phyloP scores from a whole-genome alignment of 1,284 basidiomycete genomes.

The Psilocybe mexicana region DNA sequence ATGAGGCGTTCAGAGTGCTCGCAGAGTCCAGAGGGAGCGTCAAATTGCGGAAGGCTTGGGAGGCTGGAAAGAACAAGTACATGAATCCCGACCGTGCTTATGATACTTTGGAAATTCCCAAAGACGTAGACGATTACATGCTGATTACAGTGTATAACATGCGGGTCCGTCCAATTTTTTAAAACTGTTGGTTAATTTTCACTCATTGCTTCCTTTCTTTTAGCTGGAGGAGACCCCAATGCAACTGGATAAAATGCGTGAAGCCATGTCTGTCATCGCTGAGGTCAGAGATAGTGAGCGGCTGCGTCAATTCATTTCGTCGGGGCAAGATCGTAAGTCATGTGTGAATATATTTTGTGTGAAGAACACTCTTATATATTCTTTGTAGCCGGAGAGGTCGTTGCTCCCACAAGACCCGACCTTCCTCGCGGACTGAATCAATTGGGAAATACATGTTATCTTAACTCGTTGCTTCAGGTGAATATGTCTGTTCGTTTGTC shows the following conservation, averaged over 20 bases:
- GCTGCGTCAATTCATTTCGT: conserved; percentile 63
- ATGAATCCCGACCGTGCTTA: conserved; percentile 79
- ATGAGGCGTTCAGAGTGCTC: conserved; percentile 65
- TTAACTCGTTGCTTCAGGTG: conserved; percentile 85
- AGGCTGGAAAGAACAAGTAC: conserved; percentile 51
- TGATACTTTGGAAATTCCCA: conserved; percentile 67
- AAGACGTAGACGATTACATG: conserved; percentile 74
- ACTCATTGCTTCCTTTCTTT: neutral
- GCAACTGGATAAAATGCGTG: conserved; percentile 63
- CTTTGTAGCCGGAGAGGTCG: conserved; percentile 60
- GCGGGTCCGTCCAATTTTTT: conserved; percentile 51
- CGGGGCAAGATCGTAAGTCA: conserved; percentile 71
- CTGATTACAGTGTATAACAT: conserved; percentile 73
- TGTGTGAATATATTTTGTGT: conserved; percentile 4
- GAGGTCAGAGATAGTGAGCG: conserved; percentile 75
- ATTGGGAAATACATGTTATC: conserved; percentile 91
- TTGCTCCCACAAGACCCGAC: conserved; percentile 53
- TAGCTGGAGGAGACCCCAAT: conserved; percentile 73
- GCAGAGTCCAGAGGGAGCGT: conserved; percentile 59
- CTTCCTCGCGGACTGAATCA: conserved; percentile 88
- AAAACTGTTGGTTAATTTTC: conserved; percentile 8
- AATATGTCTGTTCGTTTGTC: conserved; percentile 6
- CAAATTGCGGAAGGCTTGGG: conserved; percentile 50
- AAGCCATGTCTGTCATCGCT: conserved; percentile 67
- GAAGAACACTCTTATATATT: neutral